These are phyloP conservation scores for Nemania serpens DNA, from an alignment of 2,329 filamentous ascomycete genomes.

Conservation along the genomic window DNA sequence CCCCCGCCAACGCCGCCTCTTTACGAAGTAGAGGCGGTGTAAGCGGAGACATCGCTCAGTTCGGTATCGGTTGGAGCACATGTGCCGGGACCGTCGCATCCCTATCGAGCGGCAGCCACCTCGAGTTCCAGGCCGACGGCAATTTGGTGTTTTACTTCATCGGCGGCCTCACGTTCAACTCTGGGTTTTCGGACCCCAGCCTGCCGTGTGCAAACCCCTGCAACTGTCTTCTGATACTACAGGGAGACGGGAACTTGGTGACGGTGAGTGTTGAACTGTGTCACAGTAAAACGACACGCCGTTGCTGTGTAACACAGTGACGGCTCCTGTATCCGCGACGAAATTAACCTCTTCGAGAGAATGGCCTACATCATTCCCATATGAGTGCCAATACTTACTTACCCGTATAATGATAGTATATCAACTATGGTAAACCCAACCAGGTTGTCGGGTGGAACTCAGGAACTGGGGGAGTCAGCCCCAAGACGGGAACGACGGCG, in stretches of 20 bases:
- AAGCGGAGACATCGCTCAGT: neutral
- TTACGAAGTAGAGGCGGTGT: neutral
- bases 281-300: too few relatives aligned
- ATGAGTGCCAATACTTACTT: too few relatives aligned
- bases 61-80: constrained; percentile 7
- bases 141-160: neutral
- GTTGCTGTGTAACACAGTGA: too few relatives aligned
- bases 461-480: neutral
- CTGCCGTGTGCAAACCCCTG: neutral
- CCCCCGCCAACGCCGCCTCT: too few relatives aligned
- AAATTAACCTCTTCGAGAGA: too few relatives aligned
- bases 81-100: neutral
- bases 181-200: constrained; percentile 6
- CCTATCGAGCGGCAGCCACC: neutral
- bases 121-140: constrained; percentile 2
- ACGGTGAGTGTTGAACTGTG: neutral
- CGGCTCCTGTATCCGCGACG: too few relatives aligned
- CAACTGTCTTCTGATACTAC: neutral
- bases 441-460: neutral
- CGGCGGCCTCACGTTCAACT: neutral
- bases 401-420: too few relatives aligned
- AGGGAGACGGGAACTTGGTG: constrained; percentile 3
- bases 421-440: constrained; percentile 2
- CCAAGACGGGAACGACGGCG: neutral
- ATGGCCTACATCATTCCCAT: too few relatives aligned